Percentiles rank a stretch among this genome's conserved stretches.
Conservation (phyloP, 495 filamentous ascomycete species). For the Cercophora samala region DNA sequence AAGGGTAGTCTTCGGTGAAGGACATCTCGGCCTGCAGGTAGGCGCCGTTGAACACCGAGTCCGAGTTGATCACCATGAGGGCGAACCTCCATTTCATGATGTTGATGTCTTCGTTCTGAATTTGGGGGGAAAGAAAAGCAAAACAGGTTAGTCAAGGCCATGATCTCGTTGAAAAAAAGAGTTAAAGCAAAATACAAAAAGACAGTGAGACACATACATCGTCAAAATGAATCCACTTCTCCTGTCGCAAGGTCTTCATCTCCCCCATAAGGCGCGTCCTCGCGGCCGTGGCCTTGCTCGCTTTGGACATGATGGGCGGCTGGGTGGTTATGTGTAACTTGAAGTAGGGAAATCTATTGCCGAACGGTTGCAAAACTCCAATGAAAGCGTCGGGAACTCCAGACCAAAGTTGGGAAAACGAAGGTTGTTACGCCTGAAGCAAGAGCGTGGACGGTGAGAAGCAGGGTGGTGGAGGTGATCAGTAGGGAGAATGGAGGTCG, state of each 20-base stretch:
- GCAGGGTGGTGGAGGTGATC: not conserved
- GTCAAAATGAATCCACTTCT: constrained; percentile 89
- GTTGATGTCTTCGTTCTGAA: constrained; percentile 64
- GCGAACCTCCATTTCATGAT: constrained; percentile 84
- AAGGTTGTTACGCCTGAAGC: not conserved
- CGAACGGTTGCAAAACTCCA: not conserved
- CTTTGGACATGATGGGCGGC: not conserved
- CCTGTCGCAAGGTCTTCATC: constrained; percentile 74
- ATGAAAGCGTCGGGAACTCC: not conserved
- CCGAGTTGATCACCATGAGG: constrained; percentile 86
- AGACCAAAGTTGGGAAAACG: not conserved
- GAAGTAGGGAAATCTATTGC: not conserved
- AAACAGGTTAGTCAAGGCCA: not conserved
- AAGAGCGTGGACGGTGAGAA: not conserved
- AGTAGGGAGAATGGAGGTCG: not conserved
- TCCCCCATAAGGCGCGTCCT: constrained; percentile 87
- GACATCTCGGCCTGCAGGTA: constrained; percentile 89
- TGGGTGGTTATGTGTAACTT: not conserved
- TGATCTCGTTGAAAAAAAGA: no score
- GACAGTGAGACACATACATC: constrained; percentile 35
- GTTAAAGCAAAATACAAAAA: no score
- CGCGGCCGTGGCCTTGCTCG: constrained; percentile 42
- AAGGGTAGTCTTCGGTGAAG: constrained; percentile 88
- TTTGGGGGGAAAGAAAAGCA: not conserved
- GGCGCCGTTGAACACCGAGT: constrained; percentile 85